Evolutionary conservation across 768 basidiomycete species (phyloP), one percentile per base, ranked within the genome.

Genomic region (Pleurotus tuoliensis): DNA sequence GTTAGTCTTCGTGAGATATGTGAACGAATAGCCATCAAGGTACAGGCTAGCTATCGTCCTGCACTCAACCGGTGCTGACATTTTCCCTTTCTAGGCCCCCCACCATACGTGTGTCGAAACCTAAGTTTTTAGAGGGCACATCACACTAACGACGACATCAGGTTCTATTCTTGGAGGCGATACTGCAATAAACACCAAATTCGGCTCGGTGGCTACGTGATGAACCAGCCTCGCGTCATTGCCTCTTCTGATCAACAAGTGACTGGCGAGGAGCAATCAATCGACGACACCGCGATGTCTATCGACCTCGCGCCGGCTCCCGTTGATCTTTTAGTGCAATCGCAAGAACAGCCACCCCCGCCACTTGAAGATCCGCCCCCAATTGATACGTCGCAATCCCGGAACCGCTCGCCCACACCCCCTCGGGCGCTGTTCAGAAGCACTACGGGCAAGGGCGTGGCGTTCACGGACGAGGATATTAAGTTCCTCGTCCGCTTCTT

Each of bases 141-240:
- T 60, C 20, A 16, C 18, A n/a, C 27, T n/a, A 18, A 48, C 15
- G 25, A 20, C n/a, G 16, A 41, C 24, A 51, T 18, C 55, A 92
- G 90, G 9, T 93, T 93, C 67, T 93, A 92, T 67, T 93, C 91
- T 1, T 94, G 92, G 92, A 82, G 92, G 40, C 83, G 92, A 44
- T 94, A 93, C 64, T 94, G 92, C 73, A 94, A 94, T 67, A 94
- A 93, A 66, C 91, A 94, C 67, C 90, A 93, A 69, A 94, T 94
- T 49, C 84, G 89, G n/a, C 77, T 94, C 0, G 89, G 90, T 22
- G 90, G 90, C 2, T 94, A 93, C 62, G 74, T 82, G 7, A 92
- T 93, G 91, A 86, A 82, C 53, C 67, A 77, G 5, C 82, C 81
- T 38, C 80, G 81, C 15, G 75, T 78, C 8, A 73, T 69, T 13